Evolutionary conservation across 352 stramenopile species (phyloP), one percentile per base, ranked within the genome.

Genomic region (Phytophthora multivora): DNA sequence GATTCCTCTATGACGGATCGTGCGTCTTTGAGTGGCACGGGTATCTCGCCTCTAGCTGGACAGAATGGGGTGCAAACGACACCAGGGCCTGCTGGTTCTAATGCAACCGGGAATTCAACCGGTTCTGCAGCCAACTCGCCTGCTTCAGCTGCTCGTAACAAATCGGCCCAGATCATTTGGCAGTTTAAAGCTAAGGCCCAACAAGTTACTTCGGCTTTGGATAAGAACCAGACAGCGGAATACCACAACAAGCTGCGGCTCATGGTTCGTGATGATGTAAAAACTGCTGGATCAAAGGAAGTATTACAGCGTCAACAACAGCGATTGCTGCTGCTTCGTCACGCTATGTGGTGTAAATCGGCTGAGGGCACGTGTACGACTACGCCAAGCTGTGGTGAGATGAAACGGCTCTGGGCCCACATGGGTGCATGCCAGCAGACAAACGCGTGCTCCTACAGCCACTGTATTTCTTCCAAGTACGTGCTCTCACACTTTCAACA

Each of bases 401-500:
- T 99, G 97, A 99, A 99, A 74, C 79, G 92, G 11, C 77, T 99
- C 5, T 99, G 97, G 97, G 96, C 98, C 56, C 97, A 99, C 70
- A 99, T 99, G 87, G 95, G 96, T 9, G 87, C 94, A 31, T 99
- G 98, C 58, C 98, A 98, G 49, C 91, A 99, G 71, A 97, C 98
- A 51, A 90, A 88, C 21, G 94, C 97, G 54, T 99, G 98, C 73
- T 79, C 96, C 15, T 97, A 98, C 46, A 96, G 95, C 16, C 97
- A 99, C 69, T 99, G 98, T 71, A 98, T 99, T 26, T 98, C 92
- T 47, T 99, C 97, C n/a, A 97, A 98, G 56, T 98, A 99, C 69
- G 96, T 99, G 55, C 77, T 99, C 18, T 99, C 94, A 54, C 98
- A 99, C 73, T 99, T 99, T 62, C 97, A 99, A 75, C 92, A 98